Evolutionary conservation across 805 yeast genomes (phyloP), one percentile per base, ranked within the genome.

Genomic region (Kodamaea sagamina): DNA sequence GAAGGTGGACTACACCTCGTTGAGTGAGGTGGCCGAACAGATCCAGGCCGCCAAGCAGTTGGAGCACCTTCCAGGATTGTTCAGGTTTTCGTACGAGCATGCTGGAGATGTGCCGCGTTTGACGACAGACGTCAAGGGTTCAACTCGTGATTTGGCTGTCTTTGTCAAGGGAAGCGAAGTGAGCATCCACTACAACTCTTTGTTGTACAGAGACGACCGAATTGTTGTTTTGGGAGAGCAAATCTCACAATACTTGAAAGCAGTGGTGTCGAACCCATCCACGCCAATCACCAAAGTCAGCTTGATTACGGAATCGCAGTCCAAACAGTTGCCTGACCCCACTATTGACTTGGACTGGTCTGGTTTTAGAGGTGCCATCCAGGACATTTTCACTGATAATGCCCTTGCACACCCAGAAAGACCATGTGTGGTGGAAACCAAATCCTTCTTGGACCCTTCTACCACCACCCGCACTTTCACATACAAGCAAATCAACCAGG

Each of bases 301-400:
- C 32, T 72, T 93, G 50, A 68, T 88, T 43, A 89, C 98, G 1
- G 55, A 67, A n/a, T 62, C 82, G 1, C 96, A 89, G 54, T 58
- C 55, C 35, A 49, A 62, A 0, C 65, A 72, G 2, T 71, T 95
- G 43, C 99, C 99, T 5, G 90, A 90, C 61, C 98, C 99, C 34
- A 86, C 89, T 6, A 62, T 70, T 7, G 85, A 89, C 54, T 74
- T 93, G 50, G 96, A 89, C 65, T 93, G 97, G 97, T 73, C 82
- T 32, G 86, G 85, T 21, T 93, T 80, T 65, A 77, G 95, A 52
- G 99, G 99, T 36, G 90, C 98, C 11, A 95, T 93, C 55, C 99
- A 93, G 59, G 99, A 93, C 57, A 90, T 93, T 34, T 93, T 93
- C 66, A 83, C 86, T 65, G 81, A 75, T 45, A 95, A 93, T 60